Conservation (phyloP, 2,329 filamentous ascomycete genomes). For the Aureobasidium sp. region DNA sequence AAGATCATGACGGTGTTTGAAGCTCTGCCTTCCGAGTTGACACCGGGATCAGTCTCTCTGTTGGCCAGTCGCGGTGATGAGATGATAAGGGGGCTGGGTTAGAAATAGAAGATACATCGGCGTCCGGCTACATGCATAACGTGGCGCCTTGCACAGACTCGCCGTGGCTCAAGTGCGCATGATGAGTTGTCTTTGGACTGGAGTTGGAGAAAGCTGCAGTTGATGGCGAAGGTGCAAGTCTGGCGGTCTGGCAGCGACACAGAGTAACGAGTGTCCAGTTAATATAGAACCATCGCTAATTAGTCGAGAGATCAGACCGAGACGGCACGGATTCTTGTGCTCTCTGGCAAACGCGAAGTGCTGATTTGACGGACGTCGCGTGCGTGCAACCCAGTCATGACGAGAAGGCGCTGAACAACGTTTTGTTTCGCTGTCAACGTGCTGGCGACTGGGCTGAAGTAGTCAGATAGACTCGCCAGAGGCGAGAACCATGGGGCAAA, state of each 20-base stretch:
- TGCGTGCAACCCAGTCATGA: conserved; percentile 1
- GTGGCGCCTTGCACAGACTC: conserved; percentile 12
- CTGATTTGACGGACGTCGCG: conserved; percentile 9
- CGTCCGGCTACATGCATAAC: conserved; percentile 10
- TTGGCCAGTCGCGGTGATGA: conserved; percentile 6
- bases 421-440: conserved; percentile 13
- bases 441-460: conserved; percentile 7
- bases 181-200: conserved; percentile 3
- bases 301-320: conserved; percentile 10
- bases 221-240: neutral
- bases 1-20: conserved; percentile 8
- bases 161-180: conserved; percentile 6
- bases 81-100: conserved; percentile 9
- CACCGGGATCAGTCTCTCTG: conserved; percentile 5
- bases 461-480: neutral
- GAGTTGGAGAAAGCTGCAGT: conserved; percentile 3
- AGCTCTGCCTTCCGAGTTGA: neutral
- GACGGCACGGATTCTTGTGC: conserved; percentile 2
- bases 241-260: neutral
- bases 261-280: neutral
- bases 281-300: conserved; percentile 1
- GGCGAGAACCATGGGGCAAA: neutral
- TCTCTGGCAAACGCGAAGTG: conserved; percentile 1
- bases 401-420: conserved; percentile 9
- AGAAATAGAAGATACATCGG: conserved; percentile 12